Base-by-base conservation (phyloP, 805 yeast species). In the Martiniozyma abietophila region DNA sequence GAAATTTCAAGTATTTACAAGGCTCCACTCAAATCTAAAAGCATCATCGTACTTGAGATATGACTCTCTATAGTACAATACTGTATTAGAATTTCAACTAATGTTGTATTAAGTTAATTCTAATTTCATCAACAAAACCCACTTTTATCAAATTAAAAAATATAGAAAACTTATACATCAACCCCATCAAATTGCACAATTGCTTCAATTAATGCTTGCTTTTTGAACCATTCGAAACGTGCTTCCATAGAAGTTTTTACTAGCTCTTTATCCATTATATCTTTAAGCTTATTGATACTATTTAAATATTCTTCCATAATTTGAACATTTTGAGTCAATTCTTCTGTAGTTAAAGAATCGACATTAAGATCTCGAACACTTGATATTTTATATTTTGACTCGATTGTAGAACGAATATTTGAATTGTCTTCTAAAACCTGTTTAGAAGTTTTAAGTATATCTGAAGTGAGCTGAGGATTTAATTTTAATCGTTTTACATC, bases 181-280 rank as follows among this genome's bases (percentile, higher is more conserved):
- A 5, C 29, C 29, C 1, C 12, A 20, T 2, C 24, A 21, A 8
- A 8, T 21, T 8, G 11, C 24, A 20, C 12, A 37, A 11, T 15
- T 37, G 33, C 28, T 51, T 50, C 19, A 53, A 32, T n/a, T 8
- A 51, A 29, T 4, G 46, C 21, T 35, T 55, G 58, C 22, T 40
- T 50, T 22, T 53, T 55, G 25, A 52, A 31, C 58, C 58, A 53
- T 23, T 30, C 34, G 17, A 32, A 45, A 14, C 56, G 37, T 28
- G 40, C 44, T 4, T 41, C 23, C 16, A 42, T 33, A 4, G 37
- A 36, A 9, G 48, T 29, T 17, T 40, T 40, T 3, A 35, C 29
- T n/a, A 51, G 42, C 26, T 55, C 54, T 11, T 29, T 33, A 26
- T 48, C 45, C 9, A 54, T 32, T 9, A 46, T 12, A 6, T 32